Evolutionary conservation across 768 basidiomycete genomes (phyloP).

Genomic region (Mycena epipterygia): DNA sequence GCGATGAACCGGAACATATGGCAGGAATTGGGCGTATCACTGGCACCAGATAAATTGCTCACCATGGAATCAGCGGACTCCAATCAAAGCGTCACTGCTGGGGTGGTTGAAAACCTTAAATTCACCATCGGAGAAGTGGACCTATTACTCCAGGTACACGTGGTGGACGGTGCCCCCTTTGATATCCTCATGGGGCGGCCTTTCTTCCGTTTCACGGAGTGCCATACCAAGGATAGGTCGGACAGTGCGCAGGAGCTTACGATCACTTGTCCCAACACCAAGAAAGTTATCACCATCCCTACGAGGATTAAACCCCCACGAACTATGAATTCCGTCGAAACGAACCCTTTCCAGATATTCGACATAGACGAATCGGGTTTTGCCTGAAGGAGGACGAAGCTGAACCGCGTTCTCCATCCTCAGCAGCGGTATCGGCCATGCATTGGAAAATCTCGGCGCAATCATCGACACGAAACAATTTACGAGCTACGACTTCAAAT

Average conservation of each 20-base stretch:
- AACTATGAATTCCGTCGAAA: not conserved
- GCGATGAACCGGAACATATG: not conserved
- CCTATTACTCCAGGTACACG: not conserved
- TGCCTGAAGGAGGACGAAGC: not conserved
- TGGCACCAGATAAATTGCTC: not conserved
- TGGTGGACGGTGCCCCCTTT: not conserved
- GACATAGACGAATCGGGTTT: not conserved
- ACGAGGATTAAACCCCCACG: not conserved
- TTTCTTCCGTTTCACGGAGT: not conserved
- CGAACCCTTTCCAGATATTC: not conserved
- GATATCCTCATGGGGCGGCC: not conserved
- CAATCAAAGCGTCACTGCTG: not conserved
- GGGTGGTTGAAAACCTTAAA: not conserved
- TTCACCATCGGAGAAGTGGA: not conserved
- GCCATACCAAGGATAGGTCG: not conserved
- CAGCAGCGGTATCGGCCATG: not conserved
- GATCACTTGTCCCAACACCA: not conserved
- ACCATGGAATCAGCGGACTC: not conserved
- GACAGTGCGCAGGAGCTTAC: not conserved
- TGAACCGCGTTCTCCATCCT: not conserved
- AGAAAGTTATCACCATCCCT: not conserved
- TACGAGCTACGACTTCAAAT: too few relatives aligned
- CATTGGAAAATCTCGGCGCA: too few relatives aligned
- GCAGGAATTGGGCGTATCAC: not conserved
- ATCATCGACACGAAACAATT: too few relatives aligned